These are phyloP conservation scores for Wallacemonas rigidus DNA, from an alignment of 208 protist species.

Conservation along the genomic window DNA sequence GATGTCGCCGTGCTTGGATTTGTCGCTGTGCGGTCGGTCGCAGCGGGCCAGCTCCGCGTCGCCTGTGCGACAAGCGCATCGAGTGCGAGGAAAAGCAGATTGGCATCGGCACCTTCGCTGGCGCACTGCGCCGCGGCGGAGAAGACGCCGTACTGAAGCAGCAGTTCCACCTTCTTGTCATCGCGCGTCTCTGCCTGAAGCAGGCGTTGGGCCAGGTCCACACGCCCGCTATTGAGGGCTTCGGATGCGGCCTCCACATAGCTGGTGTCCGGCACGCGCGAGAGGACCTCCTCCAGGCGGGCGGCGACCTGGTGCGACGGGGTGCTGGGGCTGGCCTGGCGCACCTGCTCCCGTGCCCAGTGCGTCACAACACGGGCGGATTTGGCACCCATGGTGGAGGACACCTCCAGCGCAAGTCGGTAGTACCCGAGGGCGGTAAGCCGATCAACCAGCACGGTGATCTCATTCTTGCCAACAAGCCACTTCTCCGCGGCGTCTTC, in stretches of 20 bases:
- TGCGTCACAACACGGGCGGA: constrained; percentile 27
- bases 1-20: too few species aligned
- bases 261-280: constrained; percentile 24
- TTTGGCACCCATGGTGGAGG: constrained; percentile 28
- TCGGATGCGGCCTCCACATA: constrained; percentile 43
- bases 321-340: not conserved
- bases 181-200: constrained; percentile 43
- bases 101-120: constrained; percentile 29
- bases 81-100: constrained; percentile 46
- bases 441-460: constrained; percentile 41
- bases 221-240: constrained; percentile 27
- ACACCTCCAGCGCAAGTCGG: constrained; percentile 49
- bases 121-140: constrained; percentile 32
- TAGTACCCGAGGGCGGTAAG: constrained; percentile 34
- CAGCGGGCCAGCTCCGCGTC: not conserved
- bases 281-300: constrained; percentile 30
- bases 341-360: constrained; percentile 31
- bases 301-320: constrained; percentile 15
- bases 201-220: constrained; percentile 35
- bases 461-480: constrained; percentile 27
- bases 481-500: not conserved
- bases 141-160: constrained; percentile 34
- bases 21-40: not conserved
- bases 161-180: constrained; percentile 32
- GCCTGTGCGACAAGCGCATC: constrained; percentile 19